These are phyloP conservation scores for Fusarium nelsonii DNA, from an alignment of 2,329 filamentous ascomycete species.

Conservation along the genomic window DNA sequence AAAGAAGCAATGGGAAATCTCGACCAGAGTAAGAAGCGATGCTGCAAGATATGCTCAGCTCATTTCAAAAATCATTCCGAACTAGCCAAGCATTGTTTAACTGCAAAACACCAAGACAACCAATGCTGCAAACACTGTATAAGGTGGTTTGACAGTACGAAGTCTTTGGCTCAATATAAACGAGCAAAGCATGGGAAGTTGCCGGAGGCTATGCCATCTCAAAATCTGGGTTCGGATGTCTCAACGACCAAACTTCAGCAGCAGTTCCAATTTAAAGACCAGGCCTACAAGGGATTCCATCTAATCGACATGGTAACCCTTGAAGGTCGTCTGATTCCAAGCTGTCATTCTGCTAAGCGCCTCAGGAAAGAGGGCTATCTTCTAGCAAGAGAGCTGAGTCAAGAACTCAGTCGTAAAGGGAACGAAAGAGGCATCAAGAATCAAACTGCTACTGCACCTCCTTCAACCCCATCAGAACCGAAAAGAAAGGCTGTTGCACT, in stretches of 20 bases:
- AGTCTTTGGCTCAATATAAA: conserved; percentile 8
- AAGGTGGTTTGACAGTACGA: conserved; percentile 4
- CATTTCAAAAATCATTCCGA: too few relatives aligned
- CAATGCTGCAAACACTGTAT: conserved; percentile 11
- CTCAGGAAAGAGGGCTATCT: conserved; percentile 12
- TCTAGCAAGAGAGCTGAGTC: neutral
- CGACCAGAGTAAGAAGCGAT: too few relatives aligned
- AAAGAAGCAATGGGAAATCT: too few relatives aligned
- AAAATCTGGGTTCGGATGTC: rapidly evolving
- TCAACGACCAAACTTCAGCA: rapidly evolving
- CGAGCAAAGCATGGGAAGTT: neutral
- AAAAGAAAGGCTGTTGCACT: conserved; percentile 26
- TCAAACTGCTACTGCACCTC: neutral
- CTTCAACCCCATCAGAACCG: neutral
- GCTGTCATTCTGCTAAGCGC: conserved; percentile 5
- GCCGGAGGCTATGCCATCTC: too few relatives aligned
- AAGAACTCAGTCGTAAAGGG: too few relatives aligned
- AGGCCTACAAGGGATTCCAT: neutral
- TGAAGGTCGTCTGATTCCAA: neutral
- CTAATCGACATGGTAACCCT: neutral
- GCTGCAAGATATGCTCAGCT: too few relatives aligned
- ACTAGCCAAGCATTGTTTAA: too few relatives aligned
- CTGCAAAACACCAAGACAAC: neutral
- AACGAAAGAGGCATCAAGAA: neutral
- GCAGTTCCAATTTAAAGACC: neutral